A percentile compares a stretch with the other conserved stretches of the same genome.
These are phyloP conservation scores for Kickxella alabastrina DNA, from an alignment of 192 early-diverging fungal species.

Conservation along the genomic window DNA sequence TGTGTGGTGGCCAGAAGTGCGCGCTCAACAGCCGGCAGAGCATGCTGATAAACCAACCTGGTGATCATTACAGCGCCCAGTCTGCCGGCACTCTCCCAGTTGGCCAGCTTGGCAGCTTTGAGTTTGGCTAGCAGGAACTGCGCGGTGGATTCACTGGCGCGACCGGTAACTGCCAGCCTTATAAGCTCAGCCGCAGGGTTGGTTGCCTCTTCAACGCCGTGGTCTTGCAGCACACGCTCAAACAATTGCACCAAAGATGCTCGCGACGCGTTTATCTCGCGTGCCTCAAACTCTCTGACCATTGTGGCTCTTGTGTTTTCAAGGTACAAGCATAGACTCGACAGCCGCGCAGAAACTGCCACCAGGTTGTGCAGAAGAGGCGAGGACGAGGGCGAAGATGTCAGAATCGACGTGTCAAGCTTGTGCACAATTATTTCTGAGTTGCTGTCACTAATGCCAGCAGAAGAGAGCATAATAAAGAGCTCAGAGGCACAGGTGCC, in stretches of 20 bases:
- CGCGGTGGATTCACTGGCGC: constrained; percentile 41
- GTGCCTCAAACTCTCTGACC: constrained; percentile 14
- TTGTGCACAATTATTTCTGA: background rate
- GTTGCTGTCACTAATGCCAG: background rate
- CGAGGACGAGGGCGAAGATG: background rate
- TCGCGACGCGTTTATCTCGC: constrained; percentile 21
- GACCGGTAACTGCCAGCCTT: constrained; percentile 28
- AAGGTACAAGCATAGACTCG: constrained; percentile 26
- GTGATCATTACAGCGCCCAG: constrained; percentile 25
- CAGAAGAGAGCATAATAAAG: background rate
- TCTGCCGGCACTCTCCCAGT: constrained; percentile 37
- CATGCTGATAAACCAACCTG: constrained; percentile 32
- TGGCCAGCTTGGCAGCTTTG: constrained; percentile 22
- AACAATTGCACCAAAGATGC: constrained; percentile 10
- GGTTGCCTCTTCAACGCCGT: constrained; percentile 41
- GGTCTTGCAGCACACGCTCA: constrained; percentile 34
- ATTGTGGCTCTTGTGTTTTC: constrained; percentile 15
- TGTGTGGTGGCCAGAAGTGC: constrained; percentile 15
- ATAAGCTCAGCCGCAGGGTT: constrained; percentile 35
- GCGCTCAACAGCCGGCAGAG: constrained; percentile 30
- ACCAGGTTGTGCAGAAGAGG: constrained; percentile 19
- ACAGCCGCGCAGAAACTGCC: constrained; percentile 23
- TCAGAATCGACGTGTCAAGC: constrained; percentile 22
- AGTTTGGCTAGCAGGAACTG: constrained; percentile 43
- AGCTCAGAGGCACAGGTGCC: background rate